Conservation (phyloP, 2,329 filamentous ascomycete genomes). For the Ophiocordyceps camponoti-rufipedis region DNA sequence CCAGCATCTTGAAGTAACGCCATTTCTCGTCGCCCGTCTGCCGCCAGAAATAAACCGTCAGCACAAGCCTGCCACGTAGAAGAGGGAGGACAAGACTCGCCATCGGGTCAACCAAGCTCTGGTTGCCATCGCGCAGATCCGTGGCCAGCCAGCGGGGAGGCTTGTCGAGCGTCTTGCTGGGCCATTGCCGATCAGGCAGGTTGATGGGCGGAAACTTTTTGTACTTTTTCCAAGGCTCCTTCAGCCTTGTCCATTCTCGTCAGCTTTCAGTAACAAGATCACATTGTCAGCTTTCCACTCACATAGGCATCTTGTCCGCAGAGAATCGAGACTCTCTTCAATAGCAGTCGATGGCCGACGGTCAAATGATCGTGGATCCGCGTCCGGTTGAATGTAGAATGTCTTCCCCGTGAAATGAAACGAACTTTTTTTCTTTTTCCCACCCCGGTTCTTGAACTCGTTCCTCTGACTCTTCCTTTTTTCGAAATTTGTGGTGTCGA, state of each 20-base stretch:
- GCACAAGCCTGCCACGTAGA: neutral
- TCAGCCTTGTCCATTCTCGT: conserved; percentile 31
- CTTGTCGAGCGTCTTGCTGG: conserved; percentile 63
- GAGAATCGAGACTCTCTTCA: neutral
- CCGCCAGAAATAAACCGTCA: neutral
- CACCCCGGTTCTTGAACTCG: neutral
- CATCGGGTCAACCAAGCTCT: conserved; percentile 87
- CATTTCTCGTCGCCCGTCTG: conserved; percentile 91
- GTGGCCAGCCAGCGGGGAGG: conserved; percentile 82
- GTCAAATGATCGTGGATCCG: neutral
- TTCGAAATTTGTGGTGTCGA: neutral
- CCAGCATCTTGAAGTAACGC: conserved; percentile 87
- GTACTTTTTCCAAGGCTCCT: conserved; percentile 64
- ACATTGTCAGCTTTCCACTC: neutral
- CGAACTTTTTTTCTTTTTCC: too few relatives aligned
- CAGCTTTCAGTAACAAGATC: neutral
- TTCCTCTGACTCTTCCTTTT: neutral
- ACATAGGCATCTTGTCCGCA: conserved; percentile 5
- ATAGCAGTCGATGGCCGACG: too few relatives aligned
- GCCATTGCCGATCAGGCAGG: conserved; percentile 64
- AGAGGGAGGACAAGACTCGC: conserved; percentile 20
- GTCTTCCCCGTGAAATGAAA: neutral
- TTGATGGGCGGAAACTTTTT: conserved; percentile 40
- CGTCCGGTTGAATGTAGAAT: neutral
- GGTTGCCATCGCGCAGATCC: conserved; percentile 74